These are phyloP conservation scores for Gigaspora rosea DNA, from an alignment of 192 early-diverging fungal genomes.

Conservation along the genomic window DNA sequence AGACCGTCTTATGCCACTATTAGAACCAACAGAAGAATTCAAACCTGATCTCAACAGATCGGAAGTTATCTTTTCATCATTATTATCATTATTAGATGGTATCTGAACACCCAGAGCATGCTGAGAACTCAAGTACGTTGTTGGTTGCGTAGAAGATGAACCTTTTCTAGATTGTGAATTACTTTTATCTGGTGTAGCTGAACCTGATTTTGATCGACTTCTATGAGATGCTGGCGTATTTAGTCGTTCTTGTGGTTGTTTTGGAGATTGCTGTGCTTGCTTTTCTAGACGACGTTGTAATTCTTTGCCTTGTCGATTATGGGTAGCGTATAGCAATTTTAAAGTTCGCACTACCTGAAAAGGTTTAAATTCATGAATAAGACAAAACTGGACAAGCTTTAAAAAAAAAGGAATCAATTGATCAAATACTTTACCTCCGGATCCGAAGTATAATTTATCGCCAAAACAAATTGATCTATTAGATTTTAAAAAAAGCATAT, in stretches of 20 bases:
- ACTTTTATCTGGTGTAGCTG: not conserved
- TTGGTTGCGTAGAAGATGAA: not conserved
- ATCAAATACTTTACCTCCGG: constrained; percentile 45
- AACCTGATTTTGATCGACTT: not conserved
- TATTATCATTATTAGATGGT: not conserved
- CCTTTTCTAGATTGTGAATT: constrained; percentile 4
- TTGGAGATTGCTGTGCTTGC: constrained; percentile 28
- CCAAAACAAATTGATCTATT: constrained; percentile 60
- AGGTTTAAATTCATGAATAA: not conserved
- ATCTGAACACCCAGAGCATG: not conserved
- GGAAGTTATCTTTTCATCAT: not conserved
- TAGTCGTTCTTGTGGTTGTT: constrained; percentile 25
- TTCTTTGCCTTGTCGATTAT: constrained; percentile 68
- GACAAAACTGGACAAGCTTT: not conserved
- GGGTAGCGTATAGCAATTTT: constrained; percentile 65
- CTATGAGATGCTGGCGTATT: constrained; percentile 4
- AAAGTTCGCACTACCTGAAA: constrained; percentile 63
- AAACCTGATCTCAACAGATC: not conserved
- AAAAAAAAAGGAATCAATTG: not conserved
- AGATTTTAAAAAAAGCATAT: not conserved
- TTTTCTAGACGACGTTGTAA: constrained; percentile 55
- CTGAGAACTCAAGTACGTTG: no score
- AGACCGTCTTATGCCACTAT: not conserved
- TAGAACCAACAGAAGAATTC: not conserved
- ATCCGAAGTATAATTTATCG: constrained; percentile 58